Base-by-base conservation (phyloP, 2,329 filamentous ascomycete genomes). In the Aureobasidium sp. region DNA sequence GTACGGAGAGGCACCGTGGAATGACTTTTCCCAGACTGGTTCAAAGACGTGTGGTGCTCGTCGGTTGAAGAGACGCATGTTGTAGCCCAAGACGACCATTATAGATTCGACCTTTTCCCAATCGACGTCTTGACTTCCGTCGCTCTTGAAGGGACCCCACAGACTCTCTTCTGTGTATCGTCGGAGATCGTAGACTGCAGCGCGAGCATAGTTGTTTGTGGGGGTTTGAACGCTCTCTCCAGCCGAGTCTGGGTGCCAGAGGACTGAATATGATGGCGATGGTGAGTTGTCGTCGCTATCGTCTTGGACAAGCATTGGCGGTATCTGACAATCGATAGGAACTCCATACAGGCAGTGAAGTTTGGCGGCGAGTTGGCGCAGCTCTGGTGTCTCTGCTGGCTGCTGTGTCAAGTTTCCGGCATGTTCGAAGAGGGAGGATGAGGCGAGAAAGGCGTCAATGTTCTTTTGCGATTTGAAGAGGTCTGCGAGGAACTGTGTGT, bases 81-180 rank as follows among this genome's bases (percentile, higher is more conserved):
- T 91, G 69, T 82, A 79, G 3, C 82, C 82, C 3, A 92, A 73
- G 2, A 87, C 84, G 3, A 91, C 77, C 79, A 91, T 83, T 60
- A 91, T 82, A 9, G 87, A 85, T 73, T 92, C 89, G 12, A 91
- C 75, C 75, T 89, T 90, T 73, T 92, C 88, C 89, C 89, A 93
- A 72, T 93, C 88, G 0, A 90, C 86, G 5, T 74, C 73, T 58
- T 79, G 80, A 2, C 78, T 80, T 1, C 81, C 83, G 68, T 91
- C 88, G 55, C 82, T 76, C 68, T 81, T 75, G 68, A 90, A 92
- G 0, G 89, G 89, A 0, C 89, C 89, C 88, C 89, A 92, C 39
- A 79, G 71, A 1, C 82, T 87, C 29, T 73, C 71, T 1, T 76
- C 71, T 0, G 82, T 87, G 72, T 90, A 89, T 66, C 87, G 81